Percentiles rank a stretch among this genome's conserved stretches.
Evolutionary conservation across 1,139 yeast genomes (phyloP).

Genomic region (Pneumocystis wakefieldiae): DNA sequence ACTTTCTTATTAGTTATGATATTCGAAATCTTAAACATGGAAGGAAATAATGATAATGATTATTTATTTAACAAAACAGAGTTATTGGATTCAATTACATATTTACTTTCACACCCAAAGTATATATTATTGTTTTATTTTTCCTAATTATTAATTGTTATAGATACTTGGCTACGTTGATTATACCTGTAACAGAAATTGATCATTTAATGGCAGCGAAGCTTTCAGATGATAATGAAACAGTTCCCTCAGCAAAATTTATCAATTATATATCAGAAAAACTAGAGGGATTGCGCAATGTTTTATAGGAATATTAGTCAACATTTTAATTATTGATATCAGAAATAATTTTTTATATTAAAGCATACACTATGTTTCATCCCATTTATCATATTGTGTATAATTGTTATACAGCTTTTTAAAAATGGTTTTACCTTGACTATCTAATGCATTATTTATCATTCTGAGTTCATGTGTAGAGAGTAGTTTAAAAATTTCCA

Average conservation of each 20-base stretch:
- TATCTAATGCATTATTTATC: slow-evolving; percentile 56
- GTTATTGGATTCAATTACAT: slow-evolving; percentile 32
- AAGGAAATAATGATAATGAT: not conserved
- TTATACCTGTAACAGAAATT: slow-evolving; percentile 47
- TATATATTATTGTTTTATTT: not conserved
- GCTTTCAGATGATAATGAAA: not conserved
- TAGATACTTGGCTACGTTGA: slow-evolving; percentile 57
- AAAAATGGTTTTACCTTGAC: slow-evolving; percentile 54
- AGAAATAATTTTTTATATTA: not conserved
- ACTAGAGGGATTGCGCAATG: not conserved
- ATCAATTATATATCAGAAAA: not conserved
- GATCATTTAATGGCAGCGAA: slow-evolving; percentile 42
- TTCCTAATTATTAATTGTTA: slow-evolving; percentile 43
- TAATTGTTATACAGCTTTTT: slow-evolving; percentile 57
- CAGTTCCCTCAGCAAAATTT: not conserved
- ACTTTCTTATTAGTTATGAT: slow-evolving; percentile 62
- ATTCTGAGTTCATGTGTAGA: slow-evolving; percentile 41
- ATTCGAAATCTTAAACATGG: slow-evolving; percentile 36
- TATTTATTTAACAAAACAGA: slow-evolving; percentile 24
- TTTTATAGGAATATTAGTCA: not conserved
- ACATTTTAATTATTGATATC: not conserved
- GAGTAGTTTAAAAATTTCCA: not conserved
- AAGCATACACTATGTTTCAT: slow-evolving; percentile 30
- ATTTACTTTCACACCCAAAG: not conserved
- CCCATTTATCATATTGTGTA: slow-evolving; percentile 73